Conservation (phyloP, 805 yeast species). For the Wickerhamiella hasegawae region DNA sequence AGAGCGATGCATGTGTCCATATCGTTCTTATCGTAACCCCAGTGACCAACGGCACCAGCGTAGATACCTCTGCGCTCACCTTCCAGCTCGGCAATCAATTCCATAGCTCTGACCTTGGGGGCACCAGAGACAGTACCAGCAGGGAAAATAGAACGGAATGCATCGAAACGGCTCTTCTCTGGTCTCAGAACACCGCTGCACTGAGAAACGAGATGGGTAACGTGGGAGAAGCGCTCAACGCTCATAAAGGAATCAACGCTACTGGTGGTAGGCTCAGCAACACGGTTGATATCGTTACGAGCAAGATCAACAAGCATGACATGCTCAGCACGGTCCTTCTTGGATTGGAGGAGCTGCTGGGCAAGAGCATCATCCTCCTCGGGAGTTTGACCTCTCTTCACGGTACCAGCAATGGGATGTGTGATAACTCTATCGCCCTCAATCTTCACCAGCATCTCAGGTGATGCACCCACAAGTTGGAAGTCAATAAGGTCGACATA, state of each 20-base stretch:
- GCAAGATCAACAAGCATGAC: constrained; percentile 98
- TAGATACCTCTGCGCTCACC: constrained; percentile 88
- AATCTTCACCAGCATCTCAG: constrained; percentile 77
- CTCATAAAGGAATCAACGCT: constrained; percentile 77
- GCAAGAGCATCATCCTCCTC: constrained; percentile 88
- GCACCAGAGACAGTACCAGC: constrained; percentile 99
- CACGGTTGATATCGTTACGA: constrained; percentile 85
- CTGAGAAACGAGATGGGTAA: constrained; percentile 89
- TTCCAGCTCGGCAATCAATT: constrained; percentile 76
- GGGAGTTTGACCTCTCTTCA: constrained; percentile 72
- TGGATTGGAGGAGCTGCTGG: constrained; percentile 47
- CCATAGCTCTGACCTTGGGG: constrained; percentile 95
- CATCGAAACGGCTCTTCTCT: constrained; percentile 85
- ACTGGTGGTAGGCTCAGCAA: constrained; percentile 77
- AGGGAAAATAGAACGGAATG: constrained; percentile 94
- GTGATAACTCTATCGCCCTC: constrained; percentile 72
- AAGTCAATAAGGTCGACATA: constrained; percentile 84
- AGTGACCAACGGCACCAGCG: constrained; percentile 97
- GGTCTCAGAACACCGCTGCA: constrained; percentile 80
- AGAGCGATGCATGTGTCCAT: constrained; percentile 98
- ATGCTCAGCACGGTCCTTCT: constrained; percentile 94
- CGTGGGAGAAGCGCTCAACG: constrained; percentile 90
- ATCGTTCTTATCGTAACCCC: constrained; percentile 88
- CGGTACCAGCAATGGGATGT: constrained; percentile 97
- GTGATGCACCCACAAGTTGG: constrained; percentile 95